Base-by-base conservation (phyloP, 495 filamentous ascomycete genomes). In the Sporormia fimetaria region DNA sequence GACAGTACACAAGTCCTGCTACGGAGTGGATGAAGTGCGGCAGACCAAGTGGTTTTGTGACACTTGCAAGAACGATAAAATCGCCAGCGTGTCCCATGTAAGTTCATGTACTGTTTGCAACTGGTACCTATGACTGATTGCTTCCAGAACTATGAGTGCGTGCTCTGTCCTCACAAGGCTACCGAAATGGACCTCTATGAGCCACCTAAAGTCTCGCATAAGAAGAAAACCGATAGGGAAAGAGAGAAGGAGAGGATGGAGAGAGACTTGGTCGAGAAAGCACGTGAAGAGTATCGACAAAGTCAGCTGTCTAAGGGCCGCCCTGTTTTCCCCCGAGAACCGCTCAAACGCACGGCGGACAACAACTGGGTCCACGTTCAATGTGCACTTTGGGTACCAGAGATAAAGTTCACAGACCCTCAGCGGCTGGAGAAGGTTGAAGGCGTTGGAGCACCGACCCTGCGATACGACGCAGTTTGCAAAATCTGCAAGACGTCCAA, bases 361-460 rank as follows among this genome's bases (percentile, higher is more conserved):
- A 95, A 95, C 61, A 95, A 96, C 52, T 99, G 90, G 90, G 82
- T 93, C n/a, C 90, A 99, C 56, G 84, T 95, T 20, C 73, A 77
- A 28, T 99, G 90, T 52, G 86, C 90, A 3, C 66, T 95, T 21
- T 95, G 80, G 78, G 83, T 78, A 7, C 83, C 86, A 0, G 90
- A 95, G 54, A 76, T 94, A 49, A 92, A 85, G 55, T 96, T 93
- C 57, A 82, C 78, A 17, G 80, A 82, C 55, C 79, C 87, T 15
- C 75, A 79, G 44, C 75, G 78, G 4, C 65, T 99, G 14, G 79
- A 83, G 42, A 75, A 82, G 14, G 80, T 81, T 3, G 90, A 99
- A 65, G 87, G 90, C 27, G 83, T 99, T 47, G 80, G 10, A 71
- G 76, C 20, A 81, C 95, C 50, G 70, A 81, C 5, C 63, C 72